Base-by-base conservation (phyloP, 1,284 basidiomycete genomes). In the Anthracocystis walkeri region DNA sequence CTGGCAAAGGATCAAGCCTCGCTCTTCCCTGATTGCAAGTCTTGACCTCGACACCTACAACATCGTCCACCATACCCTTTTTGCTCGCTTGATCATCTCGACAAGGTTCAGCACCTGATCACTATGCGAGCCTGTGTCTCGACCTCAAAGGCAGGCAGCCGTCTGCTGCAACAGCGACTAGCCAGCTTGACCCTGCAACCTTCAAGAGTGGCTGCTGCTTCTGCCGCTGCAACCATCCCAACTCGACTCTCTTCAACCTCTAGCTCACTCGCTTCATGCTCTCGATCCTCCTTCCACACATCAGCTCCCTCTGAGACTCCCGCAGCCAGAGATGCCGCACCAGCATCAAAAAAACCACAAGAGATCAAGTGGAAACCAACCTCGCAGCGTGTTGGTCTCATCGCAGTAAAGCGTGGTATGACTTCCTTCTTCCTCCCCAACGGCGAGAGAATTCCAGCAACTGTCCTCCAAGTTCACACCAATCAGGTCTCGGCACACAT, bases 331-430 rank as follows among this genome's bases (percentile, higher is more conserved):
- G 33, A 57, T 4, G 51, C 63, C 3, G 51, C 54, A 12, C 25
- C 50, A 23, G 46, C 58, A 45, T 1, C 55, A 41, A 46, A 58
- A 18, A 20, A 51, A 48, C 21, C 70, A 12, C 51, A 70, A 46
- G 18, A 27, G 4, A 21, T 38, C 16, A 60, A 57, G 50, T 98
- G 95, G 95, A 91, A 91, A 21, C 92, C 96, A 35, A 88, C 89
- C 59, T 95, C 94, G 5, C 89, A 92, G 75, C 91, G 91, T 48
- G 90, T 90, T 18, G 98, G 95, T 11, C 88, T 98, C 68, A 92
- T 99, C 84, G 95, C 94, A 23, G 89, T 92, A 65, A 99, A 99
- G 88, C 90, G 93, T 53, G 97, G 97, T 49, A 99, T 99, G 96
- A 93, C 93, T 7, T 90, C 90, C 14, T 88, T 97, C 82, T 99